These are phyloP conservation scores for Alternaria sp. DNA, from an alignment of 2,329 filamentous ascomycete genomes.

Conservation along the genomic window DNA sequence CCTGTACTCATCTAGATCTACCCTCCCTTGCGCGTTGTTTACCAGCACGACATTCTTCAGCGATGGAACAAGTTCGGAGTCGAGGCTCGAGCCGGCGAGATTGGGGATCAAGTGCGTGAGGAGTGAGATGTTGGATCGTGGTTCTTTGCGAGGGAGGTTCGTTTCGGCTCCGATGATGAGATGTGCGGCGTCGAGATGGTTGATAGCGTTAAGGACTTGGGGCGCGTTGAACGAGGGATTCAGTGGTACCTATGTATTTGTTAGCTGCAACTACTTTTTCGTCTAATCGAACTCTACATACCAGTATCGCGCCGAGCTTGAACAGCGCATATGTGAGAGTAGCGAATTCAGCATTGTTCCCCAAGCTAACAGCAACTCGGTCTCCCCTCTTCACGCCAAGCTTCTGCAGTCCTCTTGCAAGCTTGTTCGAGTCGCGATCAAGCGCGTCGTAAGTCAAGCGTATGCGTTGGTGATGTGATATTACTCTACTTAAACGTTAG, in stretches of 20 bases:
- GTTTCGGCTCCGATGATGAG: constrained; percentile 89
- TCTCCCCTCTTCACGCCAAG: constrained; percentile 82
- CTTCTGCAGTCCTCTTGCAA: constrained; percentile 74
- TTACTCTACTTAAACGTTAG: constrained; percentile 54
- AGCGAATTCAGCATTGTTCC: constrained; percentile 85
- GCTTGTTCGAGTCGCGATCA: constrained; percentile 76
- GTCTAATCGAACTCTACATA: constrained; percentile 40
- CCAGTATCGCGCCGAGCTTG: constrained; percentile 92
- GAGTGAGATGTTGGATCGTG: constrained; percentile 66
- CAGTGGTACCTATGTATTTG: constrained; percentile 71
- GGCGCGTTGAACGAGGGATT: constrained; percentile 86
- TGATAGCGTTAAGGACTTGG: constrained; percentile 81
- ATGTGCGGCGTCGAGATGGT: constrained; percentile 75
- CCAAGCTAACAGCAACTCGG: constrained; percentile 83
- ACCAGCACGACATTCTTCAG: constrained; percentile 77
- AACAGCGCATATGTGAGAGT: constrained; percentile 84
- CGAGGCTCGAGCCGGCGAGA: constrained; percentile 53
- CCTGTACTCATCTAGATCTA: constrained; percentile 52
- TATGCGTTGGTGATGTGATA: constrained; percentile 68
- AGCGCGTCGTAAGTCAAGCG: constrained; percentile 77
- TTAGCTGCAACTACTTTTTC: neutral
- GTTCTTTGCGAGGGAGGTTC: constrained; percentile 74
- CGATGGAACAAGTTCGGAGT: constrained; percentile 70
- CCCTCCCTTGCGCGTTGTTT: constrained; percentile 73
- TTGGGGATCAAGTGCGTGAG: constrained; percentile 63